Conservation (phyloP, 768 basidiomycete species). For the Lactifluus rugatus region DNA sequence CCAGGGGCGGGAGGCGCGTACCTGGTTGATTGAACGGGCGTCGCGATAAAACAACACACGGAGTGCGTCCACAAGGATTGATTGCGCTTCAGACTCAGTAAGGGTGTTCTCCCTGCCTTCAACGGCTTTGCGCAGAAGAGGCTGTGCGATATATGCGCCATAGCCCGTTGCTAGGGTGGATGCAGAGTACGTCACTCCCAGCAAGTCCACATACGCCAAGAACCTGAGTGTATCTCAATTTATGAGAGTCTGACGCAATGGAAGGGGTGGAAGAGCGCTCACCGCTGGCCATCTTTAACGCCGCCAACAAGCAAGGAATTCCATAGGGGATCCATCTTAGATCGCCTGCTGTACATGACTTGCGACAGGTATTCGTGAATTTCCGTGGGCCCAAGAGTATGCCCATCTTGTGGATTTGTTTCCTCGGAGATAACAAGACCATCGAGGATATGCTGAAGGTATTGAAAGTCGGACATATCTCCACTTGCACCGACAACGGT, state of each 20-base stretch:
- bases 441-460: conserved; percentile 74
- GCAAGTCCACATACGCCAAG: conserved; percentile 86
- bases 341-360: conserved; percentile 81
- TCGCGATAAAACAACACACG: conserved; percentile 94
- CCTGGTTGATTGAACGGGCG: conserved; percentile 92
- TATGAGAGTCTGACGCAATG: not conserved
- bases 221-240: conserved; percentile 44
- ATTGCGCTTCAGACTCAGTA: conserved; percentile 67
- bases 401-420: conserved; percentile 71
- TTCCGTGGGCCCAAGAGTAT: conserved; percentile 74
- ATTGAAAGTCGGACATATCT: conserved; percentile 97
- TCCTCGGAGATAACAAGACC: conserved; percentile 62
- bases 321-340: conserved; percentile 91
- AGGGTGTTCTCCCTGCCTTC: conserved; percentile 70
- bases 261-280: conserved; percentile 17
- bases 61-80: conserved; percentile 79
- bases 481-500: conserved; percentile 90
- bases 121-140: conserved; percentile 82
- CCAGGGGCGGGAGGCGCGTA: conserved; percentile 26
- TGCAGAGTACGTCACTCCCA: conserved; percentile 93
- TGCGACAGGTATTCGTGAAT: conserved; percentile 89
- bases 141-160: conserved; percentile 88
- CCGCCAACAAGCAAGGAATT: conserved; percentile 92
- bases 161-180: conserved; percentile 94
- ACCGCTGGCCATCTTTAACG: conserved; percentile 77